Evolutionary conservation across 495 filamentous ascomycete genomes (phyloP).

Genomic region (Cladorrhinum samala): DNA sequence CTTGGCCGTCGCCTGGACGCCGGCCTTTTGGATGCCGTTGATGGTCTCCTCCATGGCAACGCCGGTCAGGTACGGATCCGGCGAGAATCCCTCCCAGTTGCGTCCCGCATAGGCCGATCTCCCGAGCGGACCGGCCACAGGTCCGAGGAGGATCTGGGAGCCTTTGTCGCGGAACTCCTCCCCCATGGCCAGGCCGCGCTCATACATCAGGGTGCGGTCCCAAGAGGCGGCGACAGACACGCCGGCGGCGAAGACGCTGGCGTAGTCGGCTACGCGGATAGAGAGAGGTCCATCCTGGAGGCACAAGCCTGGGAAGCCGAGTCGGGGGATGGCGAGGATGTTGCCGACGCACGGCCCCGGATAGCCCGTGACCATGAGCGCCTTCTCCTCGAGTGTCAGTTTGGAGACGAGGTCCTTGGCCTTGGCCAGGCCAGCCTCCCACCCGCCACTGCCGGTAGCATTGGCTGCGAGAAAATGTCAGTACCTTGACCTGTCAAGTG

Average conservation of each 20-base stretch:
- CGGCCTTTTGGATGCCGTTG: conserved; percentile 44
- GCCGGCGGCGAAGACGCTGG: conserved; percentile 51
- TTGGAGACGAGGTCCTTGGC: conserved; percentile 49
- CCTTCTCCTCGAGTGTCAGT: conserved; percentile 57
- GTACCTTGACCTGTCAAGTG: too few relatives aligned
- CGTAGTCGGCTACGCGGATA: conserved; percentile 53
- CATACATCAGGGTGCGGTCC: conserved; percentile 47
- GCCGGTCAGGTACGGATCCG: conserved; percentile 47
- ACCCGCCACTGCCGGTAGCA: conserved; percentile 34
- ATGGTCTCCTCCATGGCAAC: conserved; percentile 41
- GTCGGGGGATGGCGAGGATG: conserved; percentile 44
- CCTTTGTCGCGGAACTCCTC: conserved; percentile 56
- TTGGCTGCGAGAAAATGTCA: too few relatives aligned
- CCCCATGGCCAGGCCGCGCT: conserved; percentile 48
- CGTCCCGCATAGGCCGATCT: conserved; percentile 47
- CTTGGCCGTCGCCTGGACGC: conserved; percentile 50
- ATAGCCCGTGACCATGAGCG: conserved; percentile 49
- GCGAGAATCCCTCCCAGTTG: conserved; percentile 53
- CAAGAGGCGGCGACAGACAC: conserved; percentile 55
- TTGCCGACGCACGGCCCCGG: conserved; percentile 50
- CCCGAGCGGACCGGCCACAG: conserved; percentile 54
- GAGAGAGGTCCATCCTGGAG: conserved; percentile 60
- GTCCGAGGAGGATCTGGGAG: conserved; percentile 61
- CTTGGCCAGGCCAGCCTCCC: conserved; percentile 46
- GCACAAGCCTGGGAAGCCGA: conserved; percentile 58